Conservation (phyloP, 305 asterid species). For the Galium porrigens region DNA sequence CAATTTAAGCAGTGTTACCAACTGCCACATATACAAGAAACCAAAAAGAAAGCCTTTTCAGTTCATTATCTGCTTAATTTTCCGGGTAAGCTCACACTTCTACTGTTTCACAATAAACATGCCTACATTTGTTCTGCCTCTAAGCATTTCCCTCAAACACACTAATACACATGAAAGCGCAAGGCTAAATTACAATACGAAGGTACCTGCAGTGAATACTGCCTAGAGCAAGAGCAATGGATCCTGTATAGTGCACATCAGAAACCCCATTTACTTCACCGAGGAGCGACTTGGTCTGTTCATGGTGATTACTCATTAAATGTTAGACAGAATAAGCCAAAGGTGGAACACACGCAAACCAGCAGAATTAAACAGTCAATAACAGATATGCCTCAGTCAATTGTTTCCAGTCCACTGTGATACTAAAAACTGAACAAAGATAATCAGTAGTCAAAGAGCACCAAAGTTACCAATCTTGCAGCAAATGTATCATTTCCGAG, state of each 20-base stretch:
- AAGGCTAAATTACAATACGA: conserved; percentile 7
- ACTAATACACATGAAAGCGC: neutral
- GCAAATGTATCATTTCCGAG: conserved; percentile 87
- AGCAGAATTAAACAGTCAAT: neutral
- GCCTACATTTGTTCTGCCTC: no score
- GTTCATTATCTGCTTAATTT: no score
- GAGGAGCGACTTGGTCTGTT: conserved; percentile 75
- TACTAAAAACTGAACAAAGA: neutral
- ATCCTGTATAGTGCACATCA: conserved; percentile 70
- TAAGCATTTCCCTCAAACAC: neutral
- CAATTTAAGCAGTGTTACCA: no score
- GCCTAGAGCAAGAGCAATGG: conserved; percentile 88
- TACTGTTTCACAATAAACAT: no score
- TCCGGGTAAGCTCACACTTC: no score
- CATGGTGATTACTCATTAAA: conserved; percentile 22
- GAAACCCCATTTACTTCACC: conserved; percentile 47
- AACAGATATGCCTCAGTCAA: neutral
- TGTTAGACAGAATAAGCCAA: conserved; percentile 4
- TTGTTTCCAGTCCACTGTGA: neutral
- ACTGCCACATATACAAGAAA: no score
- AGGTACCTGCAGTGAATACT: conserved; percentile 87
- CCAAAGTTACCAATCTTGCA: conserved; percentile 77
- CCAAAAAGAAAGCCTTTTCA: no score
- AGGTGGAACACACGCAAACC: neutral
- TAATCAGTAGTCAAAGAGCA: conserved; percentile 6